Conservation (phyloP, 148 eudicot species). For the Cornus kousa region DNA sequence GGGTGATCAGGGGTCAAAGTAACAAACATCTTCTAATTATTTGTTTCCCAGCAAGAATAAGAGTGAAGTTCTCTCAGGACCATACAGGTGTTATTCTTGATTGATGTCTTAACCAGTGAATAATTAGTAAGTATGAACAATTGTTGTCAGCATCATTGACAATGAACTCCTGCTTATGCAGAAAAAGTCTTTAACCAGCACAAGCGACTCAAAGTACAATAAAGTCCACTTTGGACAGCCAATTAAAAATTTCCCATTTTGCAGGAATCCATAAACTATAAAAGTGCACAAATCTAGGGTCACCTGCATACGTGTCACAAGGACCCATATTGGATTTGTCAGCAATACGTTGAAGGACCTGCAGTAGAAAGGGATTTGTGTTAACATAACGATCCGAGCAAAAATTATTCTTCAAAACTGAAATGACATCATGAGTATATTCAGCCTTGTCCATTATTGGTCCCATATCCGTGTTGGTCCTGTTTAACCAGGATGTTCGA, state of each 20-base stretch:
- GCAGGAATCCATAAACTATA: neutral
- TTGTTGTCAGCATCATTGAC: neutral
- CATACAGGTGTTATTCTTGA: neutral
- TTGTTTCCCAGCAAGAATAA: neutral
- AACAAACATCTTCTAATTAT: neutral
- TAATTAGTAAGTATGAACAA: neutral
- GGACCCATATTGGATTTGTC: conserved; percentile 95
- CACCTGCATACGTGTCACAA: conserved; percentile 99
- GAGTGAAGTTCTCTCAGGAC: neutral
- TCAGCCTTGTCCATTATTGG: neutral
- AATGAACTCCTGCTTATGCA: neutral
- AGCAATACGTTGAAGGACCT: conserved; percentile 86
- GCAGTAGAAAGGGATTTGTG: conserved; percentile 22
- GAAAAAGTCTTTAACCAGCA: neutral
- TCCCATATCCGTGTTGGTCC: too few relatives aligned
- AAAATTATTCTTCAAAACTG: neutral
- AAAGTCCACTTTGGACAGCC: neutral
- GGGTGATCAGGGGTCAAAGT: neutral
- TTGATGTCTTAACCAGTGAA: neutral
- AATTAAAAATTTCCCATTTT: neutral
- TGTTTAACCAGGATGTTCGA: too few relatives aligned
- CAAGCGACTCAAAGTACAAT: neutral
- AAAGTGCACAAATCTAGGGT: conserved; percentile 2
- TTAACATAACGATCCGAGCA: conserved; percentile 12
- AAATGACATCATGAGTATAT: neutral